These are phyloP conservation scores for Talaromyces sp. DNA, from an alignment of 2,329 filamentous ascomycete species.

Conservation along the genomic window DNA sequence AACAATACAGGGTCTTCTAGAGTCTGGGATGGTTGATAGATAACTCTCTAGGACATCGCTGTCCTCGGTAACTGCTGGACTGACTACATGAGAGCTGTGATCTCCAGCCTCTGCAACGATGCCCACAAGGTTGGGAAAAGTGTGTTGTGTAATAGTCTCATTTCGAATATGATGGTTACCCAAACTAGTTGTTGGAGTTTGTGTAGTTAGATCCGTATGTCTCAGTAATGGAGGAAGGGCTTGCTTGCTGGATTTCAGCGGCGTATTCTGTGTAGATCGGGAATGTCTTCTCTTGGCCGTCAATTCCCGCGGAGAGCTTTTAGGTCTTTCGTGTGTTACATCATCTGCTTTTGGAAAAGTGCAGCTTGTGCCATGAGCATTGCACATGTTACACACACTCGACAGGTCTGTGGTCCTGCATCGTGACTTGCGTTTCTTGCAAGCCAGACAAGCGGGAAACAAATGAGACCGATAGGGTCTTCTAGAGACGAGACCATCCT, in stretches of 20 bases:
- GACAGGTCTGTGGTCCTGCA: slow-evolving; percentile 45
- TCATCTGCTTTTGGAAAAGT: slow-evolving; percentile 32
- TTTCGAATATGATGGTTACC: not conserved
- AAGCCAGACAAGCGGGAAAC: slow-evolving; percentile 49
- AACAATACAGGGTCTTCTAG: slow-evolving; percentile 15
- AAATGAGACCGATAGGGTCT: slow-evolving; percentile 52
- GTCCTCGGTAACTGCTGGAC: slow-evolving; percentile 49
- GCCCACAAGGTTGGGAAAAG: slow-evolving; percentile 11
- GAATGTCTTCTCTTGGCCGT: not conserved
- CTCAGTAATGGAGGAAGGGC: not conserved
- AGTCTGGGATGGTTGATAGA: slow-evolving; percentile 30
- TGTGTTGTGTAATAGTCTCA: slow-evolving; percentile 5
- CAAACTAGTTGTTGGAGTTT: not conserved
- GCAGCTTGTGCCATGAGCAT: slow-evolving; percentile 46
- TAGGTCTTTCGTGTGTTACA: not conserved
- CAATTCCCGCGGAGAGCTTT: not conserved
- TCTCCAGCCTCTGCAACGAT: slow-evolving; percentile 18
- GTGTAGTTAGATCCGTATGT: not conserved
- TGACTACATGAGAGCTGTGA: slow-evolving; percentile 48
- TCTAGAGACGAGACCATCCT: slow-evolving; percentile 3
- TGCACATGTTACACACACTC: slow-evolving; percentile 46
- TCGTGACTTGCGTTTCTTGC: slow-evolving; percentile 49
- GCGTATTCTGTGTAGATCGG: not conserved
- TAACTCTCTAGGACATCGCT: slow-evolving; percentile 51
- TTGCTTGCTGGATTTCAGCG: not conserved